These are phyloP conservation scores for Cryptosporidium baileyi DNA, from an alignment of 169 alveolate species.

Conservation along the genomic window DNA sequence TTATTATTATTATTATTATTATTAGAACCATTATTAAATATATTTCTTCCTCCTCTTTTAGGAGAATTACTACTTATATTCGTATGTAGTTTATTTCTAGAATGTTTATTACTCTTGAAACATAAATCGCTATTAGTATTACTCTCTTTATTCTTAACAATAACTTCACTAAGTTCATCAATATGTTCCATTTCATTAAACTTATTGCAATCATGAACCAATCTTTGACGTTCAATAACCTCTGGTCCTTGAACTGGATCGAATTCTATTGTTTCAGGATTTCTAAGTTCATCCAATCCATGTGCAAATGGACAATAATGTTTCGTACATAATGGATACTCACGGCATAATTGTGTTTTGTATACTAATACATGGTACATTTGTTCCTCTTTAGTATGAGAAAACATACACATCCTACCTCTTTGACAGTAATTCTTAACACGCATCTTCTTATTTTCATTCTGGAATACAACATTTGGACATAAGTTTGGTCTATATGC, in stretches of 20 bases:
- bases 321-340: constrained; percentile 62
- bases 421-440: constrained; percentile 68
- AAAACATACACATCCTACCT: constrained; percentile 70
- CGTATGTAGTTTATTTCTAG: background rate
- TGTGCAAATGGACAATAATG: constrained; percentile 70
- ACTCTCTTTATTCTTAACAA: background rate
- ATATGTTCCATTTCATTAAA: background rate
- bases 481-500: constrained; percentile 67
- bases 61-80: constrained; percentile 2
- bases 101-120: background rate
- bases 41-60: constrained; percentile 7
- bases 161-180: background rate
- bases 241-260: constrained; percentile 70
- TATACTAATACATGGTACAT: constrained; percentile 67
- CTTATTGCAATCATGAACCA: constrained; percentile 65
- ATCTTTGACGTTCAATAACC: constrained; percentile 65
- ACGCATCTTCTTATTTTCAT: constrained; percentile 67
- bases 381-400: constrained; percentile 69
- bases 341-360: constrained; percentile 61
- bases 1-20: background rate
- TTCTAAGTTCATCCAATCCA: constrained; percentile 51
- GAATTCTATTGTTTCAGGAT: constrained; percentile 57
- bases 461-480: constrained; percentile 64
- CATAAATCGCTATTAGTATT: background rate
- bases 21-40: too few species aligned